phyloP scores from a whole-genome alignment of 1,284 basidiomycete species.

The Pseudozyma hubeiensis region DNA sequence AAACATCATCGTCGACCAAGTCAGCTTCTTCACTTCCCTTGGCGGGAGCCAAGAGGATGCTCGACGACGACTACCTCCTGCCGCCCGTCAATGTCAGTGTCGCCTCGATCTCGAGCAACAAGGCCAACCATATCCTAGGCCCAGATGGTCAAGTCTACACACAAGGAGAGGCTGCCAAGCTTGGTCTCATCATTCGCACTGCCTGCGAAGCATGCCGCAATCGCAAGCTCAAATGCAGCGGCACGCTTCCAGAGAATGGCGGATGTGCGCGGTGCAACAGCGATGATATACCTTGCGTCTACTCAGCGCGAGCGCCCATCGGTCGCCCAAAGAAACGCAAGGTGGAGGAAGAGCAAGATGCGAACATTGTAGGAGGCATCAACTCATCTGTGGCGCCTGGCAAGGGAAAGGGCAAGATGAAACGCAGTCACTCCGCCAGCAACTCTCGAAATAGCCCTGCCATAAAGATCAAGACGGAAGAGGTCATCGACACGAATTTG shows the following conservation, averaged over 20 bases:
- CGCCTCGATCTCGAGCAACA: slow-evolving; percentile 5
- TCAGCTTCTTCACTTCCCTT: neutral
- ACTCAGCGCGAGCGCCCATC: slow-evolving; percentile 55
- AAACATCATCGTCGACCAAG: neutral
- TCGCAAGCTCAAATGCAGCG: slow-evolving; percentile 62
- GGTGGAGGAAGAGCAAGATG: slow-evolving; percentile 15
- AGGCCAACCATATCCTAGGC: slow-evolving; percentile 36
- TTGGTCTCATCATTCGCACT: slow-evolving; percentile 53
- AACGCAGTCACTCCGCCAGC: slow-evolving; percentile 7
- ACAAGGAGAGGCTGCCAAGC: slow-evolving; percentile 46
- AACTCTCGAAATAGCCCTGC: neutral
- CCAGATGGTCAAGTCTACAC: slow-evolving; percentile 47
- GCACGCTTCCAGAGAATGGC: slow-evolving; percentile 37
- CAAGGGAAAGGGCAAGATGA: slow-evolving; percentile 13
- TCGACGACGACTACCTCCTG: slow-evolving; percentile 6
- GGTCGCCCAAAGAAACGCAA: slow-evolving; percentile 60
- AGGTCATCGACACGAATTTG: neutral
- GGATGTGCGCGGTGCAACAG: slow-evolving; percentile 50
- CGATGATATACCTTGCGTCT: slow-evolving; percentile 47
- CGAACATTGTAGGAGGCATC: neutral
- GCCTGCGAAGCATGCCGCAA: slow-evolving; percentile 59
- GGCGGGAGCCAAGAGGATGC: slow-evolving; percentile 18
- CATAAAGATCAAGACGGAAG: slow-evolving; percentile 21
- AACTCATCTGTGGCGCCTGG: neutral
- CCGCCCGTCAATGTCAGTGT: slow-evolving; percentile 3